Evolutionary conservation across 305 asterid species (phyloP), one percentile per base, ranked within the genome.

Genomic region (Fraxinus platypoda): DNA sequence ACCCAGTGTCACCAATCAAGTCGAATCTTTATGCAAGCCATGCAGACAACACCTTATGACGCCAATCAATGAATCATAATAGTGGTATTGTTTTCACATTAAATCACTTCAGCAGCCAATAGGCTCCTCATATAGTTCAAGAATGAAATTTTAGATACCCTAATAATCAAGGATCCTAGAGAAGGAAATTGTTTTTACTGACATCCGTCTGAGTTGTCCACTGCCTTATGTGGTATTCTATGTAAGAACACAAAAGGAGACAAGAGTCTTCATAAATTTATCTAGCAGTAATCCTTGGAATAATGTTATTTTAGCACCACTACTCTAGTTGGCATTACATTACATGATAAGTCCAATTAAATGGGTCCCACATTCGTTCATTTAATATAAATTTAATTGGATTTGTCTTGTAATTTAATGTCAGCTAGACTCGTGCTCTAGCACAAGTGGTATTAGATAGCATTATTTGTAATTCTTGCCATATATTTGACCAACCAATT

Each of bases 171-270:
- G 37, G 64, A n/a, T 15, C 49, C 23, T 76, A 25, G 23, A 5
- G 64, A 46, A 73, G 79, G 31, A 31, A 46, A 37, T 74, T 37
- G 19, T 43, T 80, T 34, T 17, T 68, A 35, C 28, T 11, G 43
- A 15, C 34, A 59, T 43, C 38, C 71, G 35, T 15, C 12, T 34
- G 43, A 84, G 76, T 26, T 52, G 41, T 64, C 21, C 28, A 30
- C 75, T 37, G 43, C 11, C 28, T 64, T 28, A 34, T 43, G 26
- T 9, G 6, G 37, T 49, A 6, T 26, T 37, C 64, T 59, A 41
- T 79, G 49, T 31, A 7, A 84, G 13, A 80, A 76, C 79, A 81
- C 26, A 72, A 54, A 23, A 71, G 71, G 30, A 21, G 71, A 59
- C 71, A 2, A 0, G 71, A 62, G 1, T 23, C 4, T 62, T 31